These are phyloP conservation scores for Dipteronia dyeriana DNA, from an alignment of 345 rosid species.

Conservation along the genomic window DNA sequence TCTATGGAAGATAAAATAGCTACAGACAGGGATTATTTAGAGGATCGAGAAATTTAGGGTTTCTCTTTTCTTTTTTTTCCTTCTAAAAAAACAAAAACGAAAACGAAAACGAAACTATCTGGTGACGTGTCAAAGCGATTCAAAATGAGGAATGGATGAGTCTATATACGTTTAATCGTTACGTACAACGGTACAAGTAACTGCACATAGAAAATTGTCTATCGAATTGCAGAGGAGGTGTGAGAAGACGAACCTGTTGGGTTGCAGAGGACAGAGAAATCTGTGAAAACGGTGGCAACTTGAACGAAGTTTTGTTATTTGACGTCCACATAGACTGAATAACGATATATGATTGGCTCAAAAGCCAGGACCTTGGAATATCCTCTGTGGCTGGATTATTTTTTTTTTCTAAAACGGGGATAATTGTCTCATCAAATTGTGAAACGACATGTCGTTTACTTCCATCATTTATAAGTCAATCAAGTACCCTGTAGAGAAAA, in stretches of 20 bases:
- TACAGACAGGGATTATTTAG: neutral
- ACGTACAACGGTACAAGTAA: neutral
- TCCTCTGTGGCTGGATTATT: neutral
- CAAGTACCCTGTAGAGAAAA: no score
- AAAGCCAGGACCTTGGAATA: neutral
- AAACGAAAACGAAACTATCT: neutral
- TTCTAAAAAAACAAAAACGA: neutral
- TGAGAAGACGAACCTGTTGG: neutral
- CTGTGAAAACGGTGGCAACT: neutral
- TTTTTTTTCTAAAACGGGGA: neutral
- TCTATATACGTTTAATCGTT: neutral
- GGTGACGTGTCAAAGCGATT: neutral
- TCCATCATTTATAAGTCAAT: neutral
- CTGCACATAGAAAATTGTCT: neutral
- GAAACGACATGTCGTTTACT: neutral
- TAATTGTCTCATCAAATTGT: neutral
- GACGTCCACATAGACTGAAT: neutral
- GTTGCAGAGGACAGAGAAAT: neutral
- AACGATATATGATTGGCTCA: neutral
- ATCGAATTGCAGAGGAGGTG: neutral
- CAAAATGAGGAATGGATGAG: neutral
- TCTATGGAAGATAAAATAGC: neutral
- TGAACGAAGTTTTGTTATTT: neutral
- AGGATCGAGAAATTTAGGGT: constrained; percentile 5
- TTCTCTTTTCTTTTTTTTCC: neutral